A percentile compares a stretch with the other conserved stretches of the same genome.
Conservation (phyloP, 768 basidiomycete genomes). For the Hypholoma sublateritium region DNA sequence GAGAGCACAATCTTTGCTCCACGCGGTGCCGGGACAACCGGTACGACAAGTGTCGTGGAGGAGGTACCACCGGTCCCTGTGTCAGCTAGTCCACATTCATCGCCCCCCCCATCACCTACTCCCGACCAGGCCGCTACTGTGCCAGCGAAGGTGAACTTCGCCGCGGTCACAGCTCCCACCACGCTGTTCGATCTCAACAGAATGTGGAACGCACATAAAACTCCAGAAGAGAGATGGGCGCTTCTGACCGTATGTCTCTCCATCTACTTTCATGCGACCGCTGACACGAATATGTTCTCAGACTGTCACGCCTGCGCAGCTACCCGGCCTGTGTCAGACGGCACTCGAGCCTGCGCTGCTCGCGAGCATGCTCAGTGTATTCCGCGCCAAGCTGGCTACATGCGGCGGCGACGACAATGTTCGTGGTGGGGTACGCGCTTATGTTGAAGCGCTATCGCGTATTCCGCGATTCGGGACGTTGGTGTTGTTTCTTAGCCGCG, state of each 20-base stretch:
- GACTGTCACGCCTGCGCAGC: constrained; percentile 51
- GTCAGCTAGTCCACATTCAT: not conserved
- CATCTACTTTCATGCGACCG: not conserved
- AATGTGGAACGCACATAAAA: constrained; percentile 49
- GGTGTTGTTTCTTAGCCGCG: constrained; percentile 55
- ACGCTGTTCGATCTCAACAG: constrained; percentile 65
- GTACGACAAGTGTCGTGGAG: not conserved
- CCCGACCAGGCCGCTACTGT: not conserved
- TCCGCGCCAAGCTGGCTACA: constrained; percentile 33
- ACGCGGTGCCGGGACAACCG: constrained; percentile 13
- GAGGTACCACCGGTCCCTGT: not conserved
- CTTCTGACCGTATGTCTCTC: constrained; percentile 48
- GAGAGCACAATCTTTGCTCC: constrained; percentile 55
- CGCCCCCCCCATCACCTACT: not conserved
- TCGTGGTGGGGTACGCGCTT: constrained; percentile 34
- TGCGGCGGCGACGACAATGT: constrained; percentile 13
- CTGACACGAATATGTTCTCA: constrained; percentile 21
- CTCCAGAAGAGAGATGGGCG: constrained; percentile 50
- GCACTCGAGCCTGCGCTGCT: constrained; percentile 71
- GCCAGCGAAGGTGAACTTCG: not conserved
- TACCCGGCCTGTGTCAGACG: constrained; percentile 66
- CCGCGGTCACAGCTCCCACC: constrained; percentile 23
- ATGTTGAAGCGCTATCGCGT: constrained; percentile 50
- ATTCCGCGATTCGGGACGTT: constrained; percentile 68
- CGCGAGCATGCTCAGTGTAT: constrained; percentile 53